Conservation (phyloP, 1,139 yeast species). For the Suhomyces guaymorum region DNA sequence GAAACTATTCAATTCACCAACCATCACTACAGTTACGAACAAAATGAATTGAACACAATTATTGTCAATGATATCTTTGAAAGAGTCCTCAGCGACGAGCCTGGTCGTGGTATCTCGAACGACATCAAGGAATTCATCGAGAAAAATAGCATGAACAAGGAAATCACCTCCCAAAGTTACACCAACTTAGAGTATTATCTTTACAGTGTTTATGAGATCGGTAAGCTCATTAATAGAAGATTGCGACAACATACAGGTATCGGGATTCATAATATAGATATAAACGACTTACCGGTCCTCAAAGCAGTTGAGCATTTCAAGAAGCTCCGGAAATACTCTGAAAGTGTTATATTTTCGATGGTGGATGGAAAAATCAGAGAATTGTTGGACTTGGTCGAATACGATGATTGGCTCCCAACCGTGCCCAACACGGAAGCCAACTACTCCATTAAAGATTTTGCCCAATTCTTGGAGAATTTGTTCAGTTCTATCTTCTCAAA, state of each 20-base stretch:
- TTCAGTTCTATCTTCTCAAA: conserved; percentile 85
- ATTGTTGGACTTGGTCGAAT: conserved; percentile 80
- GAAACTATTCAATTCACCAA: conserved; percentile 64
- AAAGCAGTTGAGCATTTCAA: conserved; percentile 53
- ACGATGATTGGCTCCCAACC: conserved; percentile 69
- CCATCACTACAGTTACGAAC: conserved; percentile 59
- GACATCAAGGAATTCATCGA: conserved; percentile 65
- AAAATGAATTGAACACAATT: conserved; percentile 46
- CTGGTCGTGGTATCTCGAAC: conserved; percentile 59
- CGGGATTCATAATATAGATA: conserved; percentile 42
- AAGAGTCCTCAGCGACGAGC: conserved; percentile 54
- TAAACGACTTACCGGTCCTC: conserved; percentile 41
- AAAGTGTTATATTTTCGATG: conserved; percentile 75
- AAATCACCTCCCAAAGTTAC: conserved; percentile 84
- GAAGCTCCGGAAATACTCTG: conserved; percentile 71
- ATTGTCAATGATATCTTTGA: conserved; percentile 67
- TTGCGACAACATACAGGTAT: conserved; percentile 56
- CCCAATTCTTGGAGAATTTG: conserved; percentile 82
- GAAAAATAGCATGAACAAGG: conserved; percentile 70
- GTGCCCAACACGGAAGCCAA: conserved; percentile 62
- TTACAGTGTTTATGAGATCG: conserved; percentile 58
- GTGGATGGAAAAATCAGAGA: conserved; percentile 79
- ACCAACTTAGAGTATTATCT: conserved; percentile 87
- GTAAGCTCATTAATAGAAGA: conserved; percentile 43
- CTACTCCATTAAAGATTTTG: conserved; percentile 77